Evolutionary conservation across 106 monocot species (phyloP).

Genomic region (Allium fistulosum): DNA sequence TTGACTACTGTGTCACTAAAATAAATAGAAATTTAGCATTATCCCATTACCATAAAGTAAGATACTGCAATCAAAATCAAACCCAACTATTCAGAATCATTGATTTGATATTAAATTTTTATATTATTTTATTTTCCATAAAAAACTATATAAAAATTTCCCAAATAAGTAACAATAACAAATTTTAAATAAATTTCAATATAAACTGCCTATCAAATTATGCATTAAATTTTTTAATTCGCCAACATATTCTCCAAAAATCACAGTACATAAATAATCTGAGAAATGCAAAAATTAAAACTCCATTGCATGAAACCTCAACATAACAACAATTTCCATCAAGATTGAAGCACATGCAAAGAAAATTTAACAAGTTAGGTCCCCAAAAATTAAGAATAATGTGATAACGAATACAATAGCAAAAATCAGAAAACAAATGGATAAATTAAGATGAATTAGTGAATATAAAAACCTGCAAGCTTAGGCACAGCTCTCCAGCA

Average conservation of each 20-base stretch:
- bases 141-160: neutral
- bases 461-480: slow-evolving; percentile 13
- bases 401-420: too few species aligned
- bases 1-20: neutral
- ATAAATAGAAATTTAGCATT: neutral
- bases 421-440: neutral
- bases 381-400: too few species aligned
- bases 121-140: neutral
- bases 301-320: neutral
- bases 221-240: neutral
- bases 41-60: neutral
- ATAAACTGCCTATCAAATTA: neutral
- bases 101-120: neutral
- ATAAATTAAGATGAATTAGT: neutral
- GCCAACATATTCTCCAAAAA: neutral
- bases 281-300: too few species aligned
- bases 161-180: neutral
- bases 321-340: neutral
- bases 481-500: slow-evolving; percentile 29
- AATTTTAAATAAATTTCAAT: neutral
- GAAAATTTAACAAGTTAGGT: too few species aligned
- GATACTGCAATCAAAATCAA: neutral
- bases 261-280: neutral
- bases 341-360: too few species aligned
- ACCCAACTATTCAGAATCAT: neutral